phyloP scores from a whole-genome alignment of 78 protist genomes.

The Mantamonas sphyraenae region DNA sequence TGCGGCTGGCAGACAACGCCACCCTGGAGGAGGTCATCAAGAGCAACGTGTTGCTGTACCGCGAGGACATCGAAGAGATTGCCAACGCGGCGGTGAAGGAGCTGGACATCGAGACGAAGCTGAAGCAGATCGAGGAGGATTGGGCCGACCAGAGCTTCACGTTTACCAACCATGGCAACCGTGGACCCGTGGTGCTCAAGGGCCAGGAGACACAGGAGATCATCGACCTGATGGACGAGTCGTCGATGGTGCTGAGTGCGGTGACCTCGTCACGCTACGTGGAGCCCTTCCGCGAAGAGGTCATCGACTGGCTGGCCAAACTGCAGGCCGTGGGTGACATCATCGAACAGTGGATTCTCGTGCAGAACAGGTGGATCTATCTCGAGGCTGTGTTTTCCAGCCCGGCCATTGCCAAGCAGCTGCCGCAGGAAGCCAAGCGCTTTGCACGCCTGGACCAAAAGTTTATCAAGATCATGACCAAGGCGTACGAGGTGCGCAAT shows the following conservation, averaged over 20 bases:
- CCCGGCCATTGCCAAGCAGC: constrained; percentile 37
- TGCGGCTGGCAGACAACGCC: background rate
- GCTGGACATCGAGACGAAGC: constrained; percentile 38
- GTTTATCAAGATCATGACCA: constrained; percentile 51
- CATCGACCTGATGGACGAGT: constrained; percentile 37
- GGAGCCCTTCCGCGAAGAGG: constrained; percentile 25
- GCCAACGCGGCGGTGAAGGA: constrained; percentile 42
- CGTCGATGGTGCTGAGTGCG: constrained; percentile 36
- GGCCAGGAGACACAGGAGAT: constrained; percentile 22
- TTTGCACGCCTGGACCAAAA: constrained; percentile 32
- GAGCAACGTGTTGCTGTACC: background rate
- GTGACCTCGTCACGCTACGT: constrained; percentile 22
- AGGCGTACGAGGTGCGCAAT: constrained; percentile 21
- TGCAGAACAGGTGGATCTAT: constrained; percentile 45
- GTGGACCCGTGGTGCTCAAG: constrained; percentile 32
- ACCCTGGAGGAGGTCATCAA: background rate
- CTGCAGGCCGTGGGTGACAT: constrained; percentile 21
- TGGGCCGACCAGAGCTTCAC: constrained; percentile 39
- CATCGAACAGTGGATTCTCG: constrained; percentile 34
- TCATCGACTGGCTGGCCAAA: constrained; percentile 8
- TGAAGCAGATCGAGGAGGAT: constrained; percentile 5
- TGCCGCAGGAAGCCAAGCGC: constrained; percentile 52
- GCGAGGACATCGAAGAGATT: constrained; percentile 48
- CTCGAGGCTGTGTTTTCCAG: constrained; percentile 53
- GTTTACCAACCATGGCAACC: constrained; percentile 32